Evolutionary conservation across 2,329 filamentous ascomycete genomes (phyloP).

Genomic region (Cladosporium phlei): DNA sequence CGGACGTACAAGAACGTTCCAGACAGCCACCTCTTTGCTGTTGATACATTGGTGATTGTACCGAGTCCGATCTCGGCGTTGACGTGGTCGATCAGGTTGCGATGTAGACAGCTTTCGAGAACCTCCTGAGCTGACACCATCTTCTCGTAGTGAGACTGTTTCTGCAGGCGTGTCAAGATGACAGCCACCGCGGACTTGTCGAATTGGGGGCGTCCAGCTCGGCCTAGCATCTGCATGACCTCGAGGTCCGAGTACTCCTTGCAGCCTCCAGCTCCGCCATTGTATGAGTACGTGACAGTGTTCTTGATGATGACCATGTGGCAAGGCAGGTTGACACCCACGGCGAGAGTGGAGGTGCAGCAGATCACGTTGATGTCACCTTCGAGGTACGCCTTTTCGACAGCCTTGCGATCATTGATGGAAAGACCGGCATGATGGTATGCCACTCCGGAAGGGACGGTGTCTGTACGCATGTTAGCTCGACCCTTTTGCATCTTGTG

Average conservation of each 20-base stretch:
- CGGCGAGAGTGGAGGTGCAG: conserved; percentile 78
- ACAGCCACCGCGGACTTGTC: conserved; percentile 71
- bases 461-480: conserved; percentile 34
- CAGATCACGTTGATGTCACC: conserved; percentile 77
- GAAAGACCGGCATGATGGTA: conserved; percentile 79
- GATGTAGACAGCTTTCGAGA: conserved; percentile 73
- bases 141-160: conserved; percentile 62
- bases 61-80: conserved; percentile 79
- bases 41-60: conserved; percentile 60
- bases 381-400: conserved; percentile 65
- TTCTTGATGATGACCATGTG: conserved; percentile 80
- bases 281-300: conserved; percentile 60
- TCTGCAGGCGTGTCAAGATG: conserved; percentile 69
- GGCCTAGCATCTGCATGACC: conserved; percentile 85
- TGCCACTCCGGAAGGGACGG: conserved; percentile 59
- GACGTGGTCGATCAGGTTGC: conserved; percentile 74
- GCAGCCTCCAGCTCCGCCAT: conserved; percentile 19
- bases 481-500: not conserved
- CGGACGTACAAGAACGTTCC: conserved; percentile 76
- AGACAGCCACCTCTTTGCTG: conserved; percentile 68
- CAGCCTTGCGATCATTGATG: conserved; percentile 55
- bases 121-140: conserved; percentile 69
- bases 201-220: conserved; percentile 78
- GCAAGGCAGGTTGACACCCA: conserved; percentile 79
- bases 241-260: conserved; percentile 77